Base-by-base conservation (phyloP, 2,329 filamentous ascomycete genomes). In the Fusarium mundagurra region DNA sequence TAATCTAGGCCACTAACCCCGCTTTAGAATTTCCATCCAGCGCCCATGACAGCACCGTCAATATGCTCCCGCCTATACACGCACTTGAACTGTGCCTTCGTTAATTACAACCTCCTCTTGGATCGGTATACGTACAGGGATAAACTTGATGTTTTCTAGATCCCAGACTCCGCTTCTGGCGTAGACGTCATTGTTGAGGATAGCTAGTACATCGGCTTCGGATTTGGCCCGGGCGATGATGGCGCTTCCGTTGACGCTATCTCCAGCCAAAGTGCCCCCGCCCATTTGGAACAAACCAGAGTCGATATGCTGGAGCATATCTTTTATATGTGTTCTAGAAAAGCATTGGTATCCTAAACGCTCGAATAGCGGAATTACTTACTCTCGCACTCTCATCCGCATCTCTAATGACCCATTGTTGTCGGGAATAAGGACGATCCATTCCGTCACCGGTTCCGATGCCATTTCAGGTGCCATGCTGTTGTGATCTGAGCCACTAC, bases 241-340 rank as follows among this genome's bases (percentile, higher is more conserved):
- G 18, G 29, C 61, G 16, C 61, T 64, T 4, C 61, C 43, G 9
- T 41, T 2, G 3, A 64, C 22, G 1, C 2, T 33, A 10, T 41
- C 1, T 33, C 24, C 31, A 0, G 17, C 27, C n/a, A 64, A 36
- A 17, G 60, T 64, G 3, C 41, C 61, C 5, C 61, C 61, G 17
- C 61, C 61, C 61, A 64, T 64, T 13, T 61, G 61, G 18, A 61
- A 61, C 9, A 64, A 22, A 5, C 61, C 54, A 12, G 54, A 64
- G 14, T 64, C 43, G 20, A 64, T 41, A 11, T 61, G 54, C 0
- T 48, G 2, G 3, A 41, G 10, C 54, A 64, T 48, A 3, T 61
- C 54, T 2, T 64, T n/a, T 10, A 64, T 14, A 22, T 64, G 61
- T 3, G 61, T 41, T 11, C 61, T 62, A 20, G 9, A 13, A 18